phyloP scores from a whole-genome alignment of 2,329 filamentous ascomycete species.

The Knoxdaviesia capensis region DNA sequence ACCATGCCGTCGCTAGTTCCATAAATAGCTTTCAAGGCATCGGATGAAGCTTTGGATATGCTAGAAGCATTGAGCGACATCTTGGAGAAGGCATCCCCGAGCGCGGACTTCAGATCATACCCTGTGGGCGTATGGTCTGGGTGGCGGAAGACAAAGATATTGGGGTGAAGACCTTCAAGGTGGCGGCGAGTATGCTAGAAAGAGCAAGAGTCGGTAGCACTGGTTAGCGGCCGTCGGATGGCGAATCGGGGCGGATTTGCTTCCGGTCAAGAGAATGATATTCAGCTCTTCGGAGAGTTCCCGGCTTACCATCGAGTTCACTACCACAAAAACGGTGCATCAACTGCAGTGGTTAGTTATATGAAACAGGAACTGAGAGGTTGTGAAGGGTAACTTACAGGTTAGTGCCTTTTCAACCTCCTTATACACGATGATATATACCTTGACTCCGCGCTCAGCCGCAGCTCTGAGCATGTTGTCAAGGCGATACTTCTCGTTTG shows the following conservation, averaged over 20 bases:
- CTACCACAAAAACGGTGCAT: slow-evolving; percentile 6
- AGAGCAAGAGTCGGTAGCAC: background rate
- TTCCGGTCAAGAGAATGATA: too few species aligned
- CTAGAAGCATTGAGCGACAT: slow-evolving; percentile 27
- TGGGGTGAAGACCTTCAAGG: slow-evolving; percentile 58
- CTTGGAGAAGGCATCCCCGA: slow-evolving; percentile 38
- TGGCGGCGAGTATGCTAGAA: slow-evolving; percentile 56
- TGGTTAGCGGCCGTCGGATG: too few species aligned
- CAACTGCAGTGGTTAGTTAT: slow-evolving; percentile 3
- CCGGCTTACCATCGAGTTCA: slow-evolving; percentile 19
- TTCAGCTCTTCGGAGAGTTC: background rate
- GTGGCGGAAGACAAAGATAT: slow-evolving; percentile 77
- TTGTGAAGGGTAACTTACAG: slow-evolving; percentile 31
- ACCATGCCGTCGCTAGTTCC: slow-evolving; percentile 66
- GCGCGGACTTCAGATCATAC: slow-evolving; percentile 44
- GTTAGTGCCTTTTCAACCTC: slow-evolving; percentile 70
- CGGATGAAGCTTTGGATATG: slow-evolving; percentile 45
- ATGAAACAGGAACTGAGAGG: background rate
- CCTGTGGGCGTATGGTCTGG: slow-evolving; percentile 70
- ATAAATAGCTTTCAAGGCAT: slow-evolving; percentile 61
- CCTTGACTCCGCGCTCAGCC: slow-evolving; percentile 63
- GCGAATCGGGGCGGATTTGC: too few species aligned
- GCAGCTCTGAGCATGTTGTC: slow-evolving; percentile 68
- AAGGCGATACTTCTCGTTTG: slow-evolving; percentile 66
- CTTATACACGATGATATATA: slow-evolving; percentile 83